Base-by-base conservation (phyloP, 495 filamentous ascomycete species). In the Eremomyces bilateralis region DNA sequence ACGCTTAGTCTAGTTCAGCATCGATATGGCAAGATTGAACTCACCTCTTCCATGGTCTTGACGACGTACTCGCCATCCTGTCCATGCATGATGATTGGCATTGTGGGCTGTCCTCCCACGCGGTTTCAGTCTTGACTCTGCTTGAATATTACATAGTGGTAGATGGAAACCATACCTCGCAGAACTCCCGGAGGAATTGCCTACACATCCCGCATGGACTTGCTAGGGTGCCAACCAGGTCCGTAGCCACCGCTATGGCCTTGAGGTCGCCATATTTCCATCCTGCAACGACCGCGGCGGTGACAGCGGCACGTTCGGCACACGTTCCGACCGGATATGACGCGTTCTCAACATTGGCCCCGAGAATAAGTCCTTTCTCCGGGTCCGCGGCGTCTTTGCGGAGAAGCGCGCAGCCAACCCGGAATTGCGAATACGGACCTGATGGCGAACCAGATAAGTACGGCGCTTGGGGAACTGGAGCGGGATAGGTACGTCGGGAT, bases 321-420 rank as follows among this genome's bases (percentile, higher is more conserved):
- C 88, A 97, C 0, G 77, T 85, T 0, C 79, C 78, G 15, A 94
- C 82, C 3, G 85, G 84, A 49, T 91, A 95, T 17, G 73, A 63
- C 1, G 79, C 88, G 53, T 95, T 95, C 57, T 97, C 88, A 19
- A 97, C 71, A 53, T 97, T 97, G 31, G 76, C 83, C 15, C 88
- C 88, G 33, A 49, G 40, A n/a, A 60, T 50, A 29, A 57, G 34
- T 8, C 13, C 34, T 2, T 33, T 20, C 10, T 8, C 10, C 4
- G n/a, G 15, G 8, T 43, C 31, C 22, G 34, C 25, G 40, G 31
- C 4, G 29, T 31, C 21, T 38, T 56, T 40, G 13, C 71, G 70
- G 38, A 97, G 69, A 35, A 97, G 55, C 21, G 74, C 71, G 31
- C 77, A 73, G 38, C 88, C 88, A 42, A 97, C 88, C 27, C 69